phyloP scores from a whole-genome alignment of 2,329 filamentous ascomycete genomes.

The Bipolaris cookei region DNA sequence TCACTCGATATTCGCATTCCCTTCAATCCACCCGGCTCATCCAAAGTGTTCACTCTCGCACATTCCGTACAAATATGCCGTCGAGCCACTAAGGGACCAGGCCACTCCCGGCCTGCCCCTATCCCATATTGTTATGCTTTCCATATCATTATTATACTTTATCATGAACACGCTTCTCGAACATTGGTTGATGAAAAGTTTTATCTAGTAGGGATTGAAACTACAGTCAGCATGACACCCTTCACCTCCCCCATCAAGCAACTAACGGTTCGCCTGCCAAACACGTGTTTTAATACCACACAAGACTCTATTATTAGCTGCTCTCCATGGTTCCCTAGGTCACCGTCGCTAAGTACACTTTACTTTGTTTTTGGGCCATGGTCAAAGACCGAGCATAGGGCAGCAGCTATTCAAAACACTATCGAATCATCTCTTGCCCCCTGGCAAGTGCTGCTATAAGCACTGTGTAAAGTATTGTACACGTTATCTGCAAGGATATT shows the following conservation, averaged over 20 bases:
- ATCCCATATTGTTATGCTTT: background rate
- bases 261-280: background rate
- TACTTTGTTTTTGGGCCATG: background rate
- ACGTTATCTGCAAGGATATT: background rate
- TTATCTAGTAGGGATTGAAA: background rate
- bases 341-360: background rate
- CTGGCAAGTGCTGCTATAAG: background rate
- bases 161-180: background rate
- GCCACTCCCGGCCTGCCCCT: background rate
- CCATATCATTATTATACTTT: too few species aligned
- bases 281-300: background rate
- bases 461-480: background rate
- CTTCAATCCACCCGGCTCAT: conserved; percentile 12
- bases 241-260: background rate
- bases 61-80: background rate
- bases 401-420: background rate
- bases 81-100: conserved; percentile 3
- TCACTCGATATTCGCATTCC: conserved; percentile 7
- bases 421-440: background rate
- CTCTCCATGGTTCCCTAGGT: background rate
- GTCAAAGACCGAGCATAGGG: background rate
- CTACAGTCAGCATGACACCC: background rate
- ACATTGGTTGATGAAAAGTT: background rate
- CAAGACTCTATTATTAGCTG: background rate
- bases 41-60: conserved; percentile 4